phyloP scores from a whole-genome alignment of 345 rosid species.

The Populus deltoides region DNA sequence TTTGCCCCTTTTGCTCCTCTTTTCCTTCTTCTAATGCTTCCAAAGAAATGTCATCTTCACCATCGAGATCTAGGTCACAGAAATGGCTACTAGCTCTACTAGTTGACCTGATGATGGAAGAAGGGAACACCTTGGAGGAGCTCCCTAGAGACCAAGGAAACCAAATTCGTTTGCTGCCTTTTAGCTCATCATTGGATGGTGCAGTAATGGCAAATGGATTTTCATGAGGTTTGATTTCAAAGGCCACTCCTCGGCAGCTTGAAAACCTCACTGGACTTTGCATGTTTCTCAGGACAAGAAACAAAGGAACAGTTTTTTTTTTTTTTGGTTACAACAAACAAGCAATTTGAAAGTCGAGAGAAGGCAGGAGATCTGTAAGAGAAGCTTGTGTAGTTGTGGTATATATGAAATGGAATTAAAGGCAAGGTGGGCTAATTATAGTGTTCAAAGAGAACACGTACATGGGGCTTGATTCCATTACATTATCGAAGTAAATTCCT shows the following conservation, averaged over 20 bases:
- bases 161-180: slow-evolving; percentile 20
- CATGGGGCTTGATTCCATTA: not conserved
- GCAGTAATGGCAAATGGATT: slow-evolving; percentile 40
- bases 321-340: not conserved
- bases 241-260: slow-evolving; percentile 69
- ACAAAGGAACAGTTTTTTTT: not conserved
- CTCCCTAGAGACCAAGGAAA: slow-evolving; percentile 38
- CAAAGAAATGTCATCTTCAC: slow-evolving; percentile 8
- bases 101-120: slow-evolving; percentile 36
- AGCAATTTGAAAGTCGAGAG: not conserved
- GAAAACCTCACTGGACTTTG: slow-evolving; percentile 49
- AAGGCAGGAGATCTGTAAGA: not conserved
- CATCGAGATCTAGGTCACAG: slow-evolving; percentile 55
- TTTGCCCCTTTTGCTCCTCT: slow-evolving; percentile 11
- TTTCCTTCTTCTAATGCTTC: slow-evolving; percentile 43
- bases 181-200: not conserved
- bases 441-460: not conserved
- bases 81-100: slow-evolving; percentile 71
- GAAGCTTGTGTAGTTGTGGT: not conserved
- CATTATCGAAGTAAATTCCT: not conserved
- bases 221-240: slow-evolving; percentile 57
- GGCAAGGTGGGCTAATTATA: not conserved
- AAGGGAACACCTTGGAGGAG: slow-evolving; percentile 42
- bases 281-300: slow-evolving; percentile 23
- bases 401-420: not conserved